These are phyloP conservation scores for Lichina pygmaea DNA, from an alignment of 495 filamentous ascomycete genomes.

Conservation along the genomic window DNA sequence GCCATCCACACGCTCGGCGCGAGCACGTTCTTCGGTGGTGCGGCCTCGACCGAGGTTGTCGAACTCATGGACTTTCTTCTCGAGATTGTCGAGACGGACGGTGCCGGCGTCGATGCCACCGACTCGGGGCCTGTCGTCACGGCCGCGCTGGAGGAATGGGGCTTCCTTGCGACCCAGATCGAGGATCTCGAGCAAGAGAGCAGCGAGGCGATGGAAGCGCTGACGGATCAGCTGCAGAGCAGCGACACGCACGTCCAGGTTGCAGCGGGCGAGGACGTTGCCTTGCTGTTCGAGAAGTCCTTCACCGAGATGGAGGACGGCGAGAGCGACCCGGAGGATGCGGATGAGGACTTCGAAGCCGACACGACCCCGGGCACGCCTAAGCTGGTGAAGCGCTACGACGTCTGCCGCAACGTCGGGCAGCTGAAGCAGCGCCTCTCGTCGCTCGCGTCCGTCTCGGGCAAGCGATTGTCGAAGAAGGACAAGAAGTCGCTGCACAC, in stretches of 20 bases:
- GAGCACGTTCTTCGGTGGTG: constrained; percentile 55
- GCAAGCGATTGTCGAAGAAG: constrained; percentile 48
- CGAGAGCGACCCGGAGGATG: constrained; percentile 22
- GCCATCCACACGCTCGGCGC: constrained; percentile 52
- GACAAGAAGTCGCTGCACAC: constrained; percentile 52
- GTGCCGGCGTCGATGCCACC: constrained; percentile 39
- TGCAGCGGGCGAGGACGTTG: constrained; percentile 72
- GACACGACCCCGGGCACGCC: constrained; percentile 14
- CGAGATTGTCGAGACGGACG: constrained; percentile 71
- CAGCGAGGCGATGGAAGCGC: constrained; percentile 52
- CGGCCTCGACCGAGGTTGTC: constrained; percentile 36
- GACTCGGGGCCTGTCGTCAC: constrained; percentile 55
- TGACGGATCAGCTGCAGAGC: constrained; percentile 74
- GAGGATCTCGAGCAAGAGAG: constrained; percentile 56
- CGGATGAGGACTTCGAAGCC: constrained; percentile 20
- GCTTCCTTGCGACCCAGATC: constrained; percentile 55
- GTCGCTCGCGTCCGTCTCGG: constrained; percentile 28
- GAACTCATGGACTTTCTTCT: constrained; percentile 63
- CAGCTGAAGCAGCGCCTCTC: constrained; percentile 21
- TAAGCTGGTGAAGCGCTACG: constrained; percentile 28
- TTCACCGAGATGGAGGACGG: constrained; percentile 41
- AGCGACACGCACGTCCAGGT: constrained; percentile 52
- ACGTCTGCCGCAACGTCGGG: constrained; percentile 14
- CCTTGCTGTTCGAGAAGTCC: constrained; percentile 66
- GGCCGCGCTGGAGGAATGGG: constrained; percentile 72